Evolutionary conservation across 805 yeast genomes (phyloP), one percentile per base, ranked within the genome.

Genomic region (Myxozyma neglecta): DNA sequence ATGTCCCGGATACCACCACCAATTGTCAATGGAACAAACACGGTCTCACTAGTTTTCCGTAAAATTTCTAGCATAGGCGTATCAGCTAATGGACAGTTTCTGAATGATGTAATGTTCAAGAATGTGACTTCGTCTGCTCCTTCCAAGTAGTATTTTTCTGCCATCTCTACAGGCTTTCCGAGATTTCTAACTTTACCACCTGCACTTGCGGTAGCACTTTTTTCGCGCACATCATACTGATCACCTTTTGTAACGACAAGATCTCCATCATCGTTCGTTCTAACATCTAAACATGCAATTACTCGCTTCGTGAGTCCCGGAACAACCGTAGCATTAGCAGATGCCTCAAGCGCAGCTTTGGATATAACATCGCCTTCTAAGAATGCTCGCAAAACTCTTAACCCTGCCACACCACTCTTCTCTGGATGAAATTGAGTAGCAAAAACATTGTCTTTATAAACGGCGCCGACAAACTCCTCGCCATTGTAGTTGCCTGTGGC

Each of bases 391-490:
- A 94, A 81, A 9, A 93, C 84, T 64, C 83, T 81, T 49, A 94
- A 78, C 53, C 99, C 99, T 4, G 97, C 96, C 24, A 79, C 72
- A 11, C 99, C 99, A 3, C 97, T 90, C 74, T 94, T 94, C 73
- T 94, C 99, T n/a, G 99, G 99, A 75, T 94, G 99, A 75, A 94
- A 94, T 74, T 94, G 99, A 0, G 98, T 94, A 47, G 97, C 97
- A 75, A 94, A 89, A 10, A 93, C 78, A 65, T 90, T 92, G 61
- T 81, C 90, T 70, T 81, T 87, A 36, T 85, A 73, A 53, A 92
- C 73, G 0, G 98, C 94, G 14, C 97, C 96, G 63, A 94, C 78
- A 69, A 92, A 94, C 54, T 76, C 80, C 75, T 94, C 92, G 34
- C 84, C 73, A 1, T 96, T 96, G 74, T 94, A 94, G 57, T 75